phyloP scores from a whole-genome alignment of 805 yeast genomes.

The Groenewaldozyma tartarivorans region DNA sequence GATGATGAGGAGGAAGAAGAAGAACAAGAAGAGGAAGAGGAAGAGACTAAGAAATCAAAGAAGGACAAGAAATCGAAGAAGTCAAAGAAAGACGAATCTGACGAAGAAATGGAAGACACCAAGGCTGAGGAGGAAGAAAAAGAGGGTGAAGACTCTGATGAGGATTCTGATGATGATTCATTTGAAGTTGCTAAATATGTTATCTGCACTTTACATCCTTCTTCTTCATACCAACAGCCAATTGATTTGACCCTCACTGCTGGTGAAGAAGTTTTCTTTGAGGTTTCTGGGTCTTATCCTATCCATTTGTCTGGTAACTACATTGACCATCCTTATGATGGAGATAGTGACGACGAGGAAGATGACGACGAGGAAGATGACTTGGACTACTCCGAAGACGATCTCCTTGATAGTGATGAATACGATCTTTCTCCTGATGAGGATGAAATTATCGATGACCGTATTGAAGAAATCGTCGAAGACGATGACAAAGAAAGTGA shows the following conservation, averaged over 20 bases:
- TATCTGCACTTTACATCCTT: constrained; percentile 84
- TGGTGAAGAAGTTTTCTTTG: constrained; percentile 88
- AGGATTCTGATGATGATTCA: constrained; percentile 52
- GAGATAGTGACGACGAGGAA: constrained; percentile 41
- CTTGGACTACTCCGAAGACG: constrained; percentile 24
- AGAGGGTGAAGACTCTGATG: constrained; percentile 42
- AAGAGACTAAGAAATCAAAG: constrained; percentile 39
- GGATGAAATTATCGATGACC: constrained; percentile 19
- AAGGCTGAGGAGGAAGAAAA: constrained; percentile 43
- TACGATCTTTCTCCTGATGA: constrained; percentile 29
- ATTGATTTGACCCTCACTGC: constrained; percentile 84
- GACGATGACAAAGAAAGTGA: constrained; percentile 45
- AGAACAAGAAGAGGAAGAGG: constrained; percentile 31
- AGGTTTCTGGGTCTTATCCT: constrained; percentile 92
- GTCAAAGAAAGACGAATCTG: constrained; percentile 30
- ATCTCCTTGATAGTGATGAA: constrained; percentile 23
- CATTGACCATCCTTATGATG: constrained; percentile 91
- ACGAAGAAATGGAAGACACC: constrained; percentile 39
- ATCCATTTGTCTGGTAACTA: constrained; percentile 91
- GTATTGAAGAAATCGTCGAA: constrained; percentile 40
- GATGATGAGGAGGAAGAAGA: constrained; percentile 30
- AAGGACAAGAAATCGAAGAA: constrained; percentile 36
- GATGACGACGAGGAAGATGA: constrained; percentile 38
- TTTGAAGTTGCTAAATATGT: constrained; percentile 77
- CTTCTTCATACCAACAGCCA: constrained; percentile 69